Conservation (phyloP, 1,139 yeast genomes). For the Hansenula sp. region DNA sequence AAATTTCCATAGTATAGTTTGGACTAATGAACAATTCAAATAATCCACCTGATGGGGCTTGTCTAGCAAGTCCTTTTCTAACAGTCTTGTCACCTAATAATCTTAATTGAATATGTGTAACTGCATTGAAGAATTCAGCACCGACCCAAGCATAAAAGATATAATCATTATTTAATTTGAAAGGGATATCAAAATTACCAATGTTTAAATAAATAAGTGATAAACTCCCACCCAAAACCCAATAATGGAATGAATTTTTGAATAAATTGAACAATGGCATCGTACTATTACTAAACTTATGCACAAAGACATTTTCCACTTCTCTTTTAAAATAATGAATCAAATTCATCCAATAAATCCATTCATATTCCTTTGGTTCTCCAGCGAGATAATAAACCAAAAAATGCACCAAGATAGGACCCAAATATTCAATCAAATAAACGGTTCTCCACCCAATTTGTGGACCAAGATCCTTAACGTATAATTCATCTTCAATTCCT, state of each 20-base stretch:
- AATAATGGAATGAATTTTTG: conserved; percentile 87
- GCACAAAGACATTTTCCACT: conserved; percentile 78
- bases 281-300: conserved; percentile 79
- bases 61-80: conserved; percentile 33
- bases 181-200: conserved; percentile 37
- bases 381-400: conserved; percentile 42
- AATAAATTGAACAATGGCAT: conserved; percentile 89
- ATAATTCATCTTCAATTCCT: conserved; percentile 30
- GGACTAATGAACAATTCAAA: conserved; percentile 48
- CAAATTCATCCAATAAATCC: conserved; percentile 42
- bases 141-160: conserved; percentile 51
- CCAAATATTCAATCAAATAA: conserved; percentile 79
- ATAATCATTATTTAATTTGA: conserved; percentile 6
- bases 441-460: conserved; percentile 93
- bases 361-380: conserved; percentile 13
- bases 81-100: conserved; percentile 31
- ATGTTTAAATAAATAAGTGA: conserved; percentile 68
- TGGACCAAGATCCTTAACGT: conserved; percentile 86
- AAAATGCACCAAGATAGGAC: conserved; percentile 82
- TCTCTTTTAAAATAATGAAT: conserved; percentile 87
- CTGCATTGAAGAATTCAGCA: conserved; percentile 69
- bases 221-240: conserved; percentile 80
- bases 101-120: conserved; percentile 51
- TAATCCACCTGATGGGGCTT: conserved; percentile 41
- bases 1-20: conserved; percentile 83